Base-by-base conservation (phyloP, 176 grass and related monocot genomes). In the Paspalum notatum region DNA sequence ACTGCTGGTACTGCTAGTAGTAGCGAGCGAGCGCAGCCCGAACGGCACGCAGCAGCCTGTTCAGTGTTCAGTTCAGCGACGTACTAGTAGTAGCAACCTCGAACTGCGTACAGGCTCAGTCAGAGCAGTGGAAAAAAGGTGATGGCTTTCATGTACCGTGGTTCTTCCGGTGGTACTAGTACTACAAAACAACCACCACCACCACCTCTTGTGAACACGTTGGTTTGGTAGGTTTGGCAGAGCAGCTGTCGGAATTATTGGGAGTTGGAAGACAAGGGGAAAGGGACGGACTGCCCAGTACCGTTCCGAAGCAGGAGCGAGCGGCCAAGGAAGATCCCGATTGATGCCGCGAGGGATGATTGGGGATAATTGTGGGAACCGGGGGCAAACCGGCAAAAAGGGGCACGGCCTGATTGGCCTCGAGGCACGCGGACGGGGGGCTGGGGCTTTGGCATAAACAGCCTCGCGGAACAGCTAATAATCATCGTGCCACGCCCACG, bases 381-480 rank as follows among this genome's bases (percentile, higher is more conserved):
- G 1, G 25, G 11, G 62, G n/a, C n/a, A n/a, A n/a, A n/a, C n/a
- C n/a, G 40, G 18, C 4, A n/a, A 22, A n/a, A 22, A 4, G 16
- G 24, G 12, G 32, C 32, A 32, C 32, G 32, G 32, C 32, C 32
- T 32, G 32, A 32, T 32, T 32, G 32, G 32, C 32, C 32, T 32
- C 2, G 3, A 1, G 32, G 32, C 32, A 32, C 32, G 32, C 32
- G 32, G 32, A 32, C 32, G 32, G 3, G 3, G 32, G 32, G 32
- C 32, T 32, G 32, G 32, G 1, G 32, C 32, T n/a, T n/a, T 32
- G 32, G 32, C 32, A 32, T 7, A 21, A 45, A 47, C 45, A 40
- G 20, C 18, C 51, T 41, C 71, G 77, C 9, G 14, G 9, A 44
- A 46, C 66, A 57, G 81, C 68, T 84, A 80, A 88, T 84, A 80